Conservation (phyloP, 805 yeast species). For the Saccharomyces eubayanus region DNA sequence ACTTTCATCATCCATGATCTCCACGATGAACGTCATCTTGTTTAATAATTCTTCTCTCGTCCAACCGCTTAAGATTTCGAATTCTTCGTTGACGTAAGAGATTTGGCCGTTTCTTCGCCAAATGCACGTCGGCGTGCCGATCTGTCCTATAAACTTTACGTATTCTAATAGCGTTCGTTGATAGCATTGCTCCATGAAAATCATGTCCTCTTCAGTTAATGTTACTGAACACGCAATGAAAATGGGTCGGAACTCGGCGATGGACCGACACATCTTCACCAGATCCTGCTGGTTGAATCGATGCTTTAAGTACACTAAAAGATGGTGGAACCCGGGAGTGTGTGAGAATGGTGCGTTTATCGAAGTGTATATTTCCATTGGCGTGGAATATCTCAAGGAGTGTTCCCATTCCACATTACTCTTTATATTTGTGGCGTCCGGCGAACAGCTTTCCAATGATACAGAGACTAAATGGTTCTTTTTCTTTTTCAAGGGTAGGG, state of each 20-base stretch:
- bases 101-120: conserved; percentile 96
- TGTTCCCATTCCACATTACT: conserved; percentile 28
- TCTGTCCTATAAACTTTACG: conserved; percentile 69
- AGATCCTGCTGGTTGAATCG: conserved; percentile 65
- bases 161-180: conserved; percentile 87
- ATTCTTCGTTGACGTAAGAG: conserved; percentile 91
- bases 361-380: conserved; percentile 70
- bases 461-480: conserved; percentile 13
- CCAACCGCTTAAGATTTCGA: conserved; percentile 90
- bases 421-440: conserved; percentile 12
- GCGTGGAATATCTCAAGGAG: conserved; percentile 43
- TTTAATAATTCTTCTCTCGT: conserved; percentile 55
- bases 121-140: conserved; percentile 90
- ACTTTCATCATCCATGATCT: conserved; percentile 77
- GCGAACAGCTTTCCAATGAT: conserved; percentile 21
- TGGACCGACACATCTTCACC: conserved; percentile 73
- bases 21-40: conserved; percentile 64
- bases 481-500: background rate
- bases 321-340: conserved; percentile 81
- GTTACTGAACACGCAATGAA: conserved; percentile 86
- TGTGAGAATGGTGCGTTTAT: conserved; percentile 75
- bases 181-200: conserved; percentile 93
- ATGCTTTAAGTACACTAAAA: conserved; percentile 61
- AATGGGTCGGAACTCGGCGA: conserved; percentile 87
- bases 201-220: conserved; percentile 80